Base-by-base conservation (phyloP, 768 basidiomycete species). In the Austroboletus festivus region DNA sequence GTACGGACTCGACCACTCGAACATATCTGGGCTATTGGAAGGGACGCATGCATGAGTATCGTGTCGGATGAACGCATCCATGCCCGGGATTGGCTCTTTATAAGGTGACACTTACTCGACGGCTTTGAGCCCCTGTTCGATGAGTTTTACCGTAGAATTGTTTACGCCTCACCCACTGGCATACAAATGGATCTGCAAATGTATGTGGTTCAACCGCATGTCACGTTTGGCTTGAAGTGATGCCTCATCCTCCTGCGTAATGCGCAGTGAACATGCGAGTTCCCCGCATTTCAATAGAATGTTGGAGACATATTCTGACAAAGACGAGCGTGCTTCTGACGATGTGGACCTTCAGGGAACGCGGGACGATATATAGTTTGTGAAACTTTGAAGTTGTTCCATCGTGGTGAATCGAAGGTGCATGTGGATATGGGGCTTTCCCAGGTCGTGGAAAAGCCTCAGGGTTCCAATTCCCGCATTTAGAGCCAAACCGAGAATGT, bases 1-100 rank as follows among this genome's bases (percentile, higher is more conserved):
- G n/a, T n/a, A n/a, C n/a, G n/a, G n/a, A n/a, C n/a, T n/a, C n/a
- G 68, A 75, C 83, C 83, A 83, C 19, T 64, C 64, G 54, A 82
- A 82, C 19, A 53, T 59, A 38, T 63, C 65, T 28, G 79, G 80
- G 44, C 79, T 65, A n/a, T 79, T 47, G 26, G 5, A 28, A 10
- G 38, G n/a, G 19, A 39, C 8, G 22, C 8, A 20, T 8, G 18
- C 18, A 9, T 19, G 16, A 20, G 39, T 11, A 38, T 46, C 53
- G 11, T 28, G 26, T 11, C 26, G 11, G 11, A 5, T 28, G 26
- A 28, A 11, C n/a, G n/a, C n/a, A n/a, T n/a, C n/a, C n/a, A n/a
- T n/a, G n/a, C n/a, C n/a, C n/a, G n/a, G n/a, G n/a, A n/a, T n/a
- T n/a, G n/a, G n/a, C n/a, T n/a, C n/a, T n/a, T n/a, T n/a, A n/a